phyloP scores from a whole-genome alignment of 208 protist species.

The Acanthamoeba lenticulata region DNA sequence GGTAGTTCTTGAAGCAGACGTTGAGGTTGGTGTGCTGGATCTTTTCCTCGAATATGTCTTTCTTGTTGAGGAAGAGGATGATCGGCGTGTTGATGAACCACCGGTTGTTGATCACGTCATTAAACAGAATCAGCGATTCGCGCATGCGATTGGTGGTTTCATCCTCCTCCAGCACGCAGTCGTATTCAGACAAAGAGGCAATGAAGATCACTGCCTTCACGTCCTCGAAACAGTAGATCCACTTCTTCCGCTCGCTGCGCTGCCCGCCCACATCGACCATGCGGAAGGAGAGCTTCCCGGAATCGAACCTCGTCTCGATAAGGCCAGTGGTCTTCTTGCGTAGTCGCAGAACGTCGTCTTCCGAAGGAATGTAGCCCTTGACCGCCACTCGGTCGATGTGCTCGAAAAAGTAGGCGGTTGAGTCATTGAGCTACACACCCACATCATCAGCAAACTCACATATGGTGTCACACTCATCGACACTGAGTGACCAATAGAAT shows the following conservation, averaged over 20 bases:
- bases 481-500: conserved; percentile 15
- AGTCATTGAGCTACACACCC: conserved; percentile 55
- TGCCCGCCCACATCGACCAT: conserved; percentile 90
- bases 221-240: conserved; percentile 91
- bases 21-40: conserved; percentile 81
- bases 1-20: conserved; percentile 87
- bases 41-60: conserved; percentile 90
- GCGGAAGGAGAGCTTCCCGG: conserved; percentile 81
- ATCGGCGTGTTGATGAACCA: conserved; percentile 86
- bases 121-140: conserved; percentile 89
- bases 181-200: conserved; percentile 80
- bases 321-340: conserved; percentile 91
- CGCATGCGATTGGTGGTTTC: conserved; percentile 87
- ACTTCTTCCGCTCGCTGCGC: conserved; percentile 89
- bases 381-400: conserved; percentile 79
- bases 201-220: conserved; percentile 90
- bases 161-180: conserved; percentile 84
- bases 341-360: conserved; percentile 87
- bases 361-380: conserved; percentile 82
- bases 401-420: conserved; percentile 80
- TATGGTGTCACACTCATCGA: not conserved
- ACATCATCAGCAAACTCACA: no score
- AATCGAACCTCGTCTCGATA: conserved; percentile 87
- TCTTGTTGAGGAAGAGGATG: conserved; percentile 93
- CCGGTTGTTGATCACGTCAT: conserved; percentile 87